phyloP scores from a whole-genome alignment of 2,329 filamentous ascomycete genomes.

The Davidsoniella neocaledoniae region DNA sequence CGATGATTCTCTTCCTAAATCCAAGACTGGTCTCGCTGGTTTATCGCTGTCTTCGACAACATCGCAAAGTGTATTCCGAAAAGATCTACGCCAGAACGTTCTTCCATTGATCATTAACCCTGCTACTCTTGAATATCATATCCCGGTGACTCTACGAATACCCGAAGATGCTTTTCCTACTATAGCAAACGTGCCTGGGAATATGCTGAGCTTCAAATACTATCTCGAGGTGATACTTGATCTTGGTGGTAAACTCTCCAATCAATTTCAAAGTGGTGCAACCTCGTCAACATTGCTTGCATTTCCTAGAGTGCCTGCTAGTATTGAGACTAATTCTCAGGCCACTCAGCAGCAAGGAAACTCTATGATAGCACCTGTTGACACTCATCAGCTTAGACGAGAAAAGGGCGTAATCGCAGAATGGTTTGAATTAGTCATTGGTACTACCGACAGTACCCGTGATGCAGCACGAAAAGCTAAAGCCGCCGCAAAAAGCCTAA shows the following conservation, averaged over 20 bases:
- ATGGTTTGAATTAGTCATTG: slow-evolving; percentile 72
- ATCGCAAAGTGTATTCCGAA: slow-evolving; percentile 84
- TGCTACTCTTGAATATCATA: slow-evolving; percentile 54
- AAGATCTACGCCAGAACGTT: slow-evolving; percentile 80
- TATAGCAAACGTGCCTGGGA: slow-evolving; percentile 73
- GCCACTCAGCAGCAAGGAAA: slow-evolving; percentile 32
- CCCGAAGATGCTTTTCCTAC: slow-evolving; percentile 87
- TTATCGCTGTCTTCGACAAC: slow-evolving; percentile 73
- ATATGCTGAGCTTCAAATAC: slow-evolving; percentile 92
- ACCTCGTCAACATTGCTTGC: slow-evolving; percentile 26
- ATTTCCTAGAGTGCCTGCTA: slow-evolving; percentile 16
- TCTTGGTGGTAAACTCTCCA: slow-evolving; percentile 68
- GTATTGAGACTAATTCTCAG: slow-evolving; percentile 25
- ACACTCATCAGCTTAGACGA: slow-evolving; percentile 70
- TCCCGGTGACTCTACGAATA: slow-evolving; percentile 70
- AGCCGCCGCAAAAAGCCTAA: slow-evolving; percentile 15
- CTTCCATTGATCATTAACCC: slow-evolving; percentile 82
- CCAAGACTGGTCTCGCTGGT: slow-evolving; percentile 70
- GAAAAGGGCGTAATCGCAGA: slow-evolving; percentile 87
- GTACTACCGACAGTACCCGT: slow-evolving; percentile 58
- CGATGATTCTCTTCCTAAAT: slow-evolving; percentile 75
- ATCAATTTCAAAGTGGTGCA: slow-evolving; percentile 51
- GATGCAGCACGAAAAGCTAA: slow-evolving; percentile 5
- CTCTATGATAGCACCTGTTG: slow-evolving; percentile 49
- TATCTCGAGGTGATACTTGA: slow-evolving; percentile 87